Conservation (phyloP, 768 basidiomycete genomes). For the Pulveroboletus ravenelii region DNA sequence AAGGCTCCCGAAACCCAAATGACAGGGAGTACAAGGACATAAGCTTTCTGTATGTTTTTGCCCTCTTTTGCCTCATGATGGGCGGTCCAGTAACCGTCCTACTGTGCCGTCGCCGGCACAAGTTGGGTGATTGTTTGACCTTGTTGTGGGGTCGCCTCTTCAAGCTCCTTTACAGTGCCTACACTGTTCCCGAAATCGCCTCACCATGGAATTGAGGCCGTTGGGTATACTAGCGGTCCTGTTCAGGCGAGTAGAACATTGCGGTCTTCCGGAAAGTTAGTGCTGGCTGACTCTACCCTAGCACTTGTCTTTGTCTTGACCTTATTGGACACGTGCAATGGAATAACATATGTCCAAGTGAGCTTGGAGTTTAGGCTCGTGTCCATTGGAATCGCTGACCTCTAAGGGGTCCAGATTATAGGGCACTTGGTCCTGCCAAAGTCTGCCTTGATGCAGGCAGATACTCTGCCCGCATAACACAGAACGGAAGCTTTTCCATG, state of each 20-base stretch:
- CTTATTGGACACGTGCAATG: slow-evolving; percentile 60
- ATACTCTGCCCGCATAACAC: slow-evolving; percentile 47
- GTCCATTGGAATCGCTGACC: slow-evolving; percentile 10
- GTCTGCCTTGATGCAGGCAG: slow-evolving; percentile 59
- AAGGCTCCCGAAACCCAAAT: slow-evolving; percentile 91
- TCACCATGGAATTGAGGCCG: slow-evolving; percentile 15
- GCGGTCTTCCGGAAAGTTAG: not conserved
- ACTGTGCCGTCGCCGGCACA: not conserved
- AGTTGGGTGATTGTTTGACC: slow-evolving; percentile 18
- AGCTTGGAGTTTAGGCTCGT: slow-evolving; percentile 3
- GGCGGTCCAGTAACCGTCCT: not conserved
- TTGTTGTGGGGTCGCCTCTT: slow-evolving; percentile 16
- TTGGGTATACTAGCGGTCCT: slow-evolving; percentile 10
- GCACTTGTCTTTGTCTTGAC: slow-evolving; percentile 43
- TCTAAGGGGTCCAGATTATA: slow-evolving; percentile 27
- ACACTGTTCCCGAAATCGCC: not conserved
- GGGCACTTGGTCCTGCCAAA: slow-evolving; percentile 50
- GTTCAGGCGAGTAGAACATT: slow-evolving; percentile 7
- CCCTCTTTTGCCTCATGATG: slow-evolving; percentile 90
- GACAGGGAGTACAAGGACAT: slow-evolving; percentile 85
- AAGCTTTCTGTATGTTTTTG: slow-evolving; percentile 90
- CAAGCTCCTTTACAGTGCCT: not conserved
- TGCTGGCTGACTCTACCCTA: slow-evolving; percentile 2
- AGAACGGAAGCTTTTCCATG: slow-evolving; percentile 65
- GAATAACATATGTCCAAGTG: slow-evolving; percentile 69